phyloP scores from a whole-genome alignment of 805 yeast species.

The Babjeviella inositovora region DNA sequence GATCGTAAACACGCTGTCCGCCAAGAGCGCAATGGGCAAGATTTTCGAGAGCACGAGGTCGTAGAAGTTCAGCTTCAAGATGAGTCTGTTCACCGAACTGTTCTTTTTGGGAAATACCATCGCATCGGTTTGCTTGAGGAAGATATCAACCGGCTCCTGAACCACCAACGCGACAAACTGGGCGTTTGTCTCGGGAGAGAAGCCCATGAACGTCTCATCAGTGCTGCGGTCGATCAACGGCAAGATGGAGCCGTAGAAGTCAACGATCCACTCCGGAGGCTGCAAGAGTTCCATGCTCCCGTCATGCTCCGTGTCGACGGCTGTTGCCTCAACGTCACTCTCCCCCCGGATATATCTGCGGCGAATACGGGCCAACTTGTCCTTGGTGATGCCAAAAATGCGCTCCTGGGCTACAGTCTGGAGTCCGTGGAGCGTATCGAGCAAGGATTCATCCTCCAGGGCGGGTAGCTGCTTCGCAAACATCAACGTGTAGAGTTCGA shows the following conservation, averaged over 20 bases:
- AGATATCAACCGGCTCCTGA: slow-evolving; percentile 18
- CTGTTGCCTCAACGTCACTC: slow-evolving; percentile 9
- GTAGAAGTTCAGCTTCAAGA: slow-evolving; percentile 39
- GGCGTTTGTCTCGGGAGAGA: slow-evolving; percentile 15
- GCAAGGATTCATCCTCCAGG: slow-evolving; percentile 6
- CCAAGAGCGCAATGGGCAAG: slow-evolving; percentile 24
- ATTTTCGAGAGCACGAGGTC: slow-evolving; percentile 43
- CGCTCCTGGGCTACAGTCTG: slow-evolving; percentile 17
- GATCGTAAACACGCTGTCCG: slow-evolving; percentile 15
- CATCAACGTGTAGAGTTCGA: slow-evolving; percentile 60
- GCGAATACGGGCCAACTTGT: slow-evolving; percentile 10
- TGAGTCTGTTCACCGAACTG: slow-evolving; percentile 12
- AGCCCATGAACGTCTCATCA: slow-evolving; percentile 21
- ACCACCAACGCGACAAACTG: slow-evolving; percentile 23
- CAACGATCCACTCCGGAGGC: slow-evolving; percentile 74
- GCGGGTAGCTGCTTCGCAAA: slow-evolving; percentile 27
- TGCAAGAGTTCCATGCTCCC: slow-evolving; percentile 35
- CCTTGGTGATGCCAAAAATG: slow-evolving; percentile 19
- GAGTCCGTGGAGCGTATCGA: slow-evolving; percentile 11
- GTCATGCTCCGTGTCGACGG: slow-evolving; percentile 12
- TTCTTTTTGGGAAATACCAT: slow-evolving; percentile 10
- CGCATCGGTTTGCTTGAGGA: slow-evolving; percentile 11
- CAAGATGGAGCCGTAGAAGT: slow-evolving; percentile 44
- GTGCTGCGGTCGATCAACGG: slow-evolving; percentile 32
- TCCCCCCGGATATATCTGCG: slow-evolving; percentile 7